Evolutionary conservation across 106 monocot genomes (phyloP).

Genomic region (Dendrobium nobile): DNA sequence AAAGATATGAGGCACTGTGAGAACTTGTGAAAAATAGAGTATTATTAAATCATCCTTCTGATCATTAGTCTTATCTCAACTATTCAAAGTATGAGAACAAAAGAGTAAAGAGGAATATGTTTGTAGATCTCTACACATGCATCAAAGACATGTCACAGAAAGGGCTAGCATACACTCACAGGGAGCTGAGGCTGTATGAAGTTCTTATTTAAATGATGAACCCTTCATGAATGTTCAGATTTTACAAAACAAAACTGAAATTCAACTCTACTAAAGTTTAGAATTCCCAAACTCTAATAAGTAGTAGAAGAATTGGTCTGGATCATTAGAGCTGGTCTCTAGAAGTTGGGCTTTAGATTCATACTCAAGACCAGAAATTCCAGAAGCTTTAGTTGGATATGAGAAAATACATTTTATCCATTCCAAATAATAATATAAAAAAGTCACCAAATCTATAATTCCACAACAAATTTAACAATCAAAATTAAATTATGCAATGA

Average conservation of each 20-base stretch:
- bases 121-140: neutral
- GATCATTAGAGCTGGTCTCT: no score
- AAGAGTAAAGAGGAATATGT: neutral
- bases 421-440: no score
- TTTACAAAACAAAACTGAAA: neutral
- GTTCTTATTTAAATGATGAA: constrained; percentile 57
- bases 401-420: no score
- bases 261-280: neutral
- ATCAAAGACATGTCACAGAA: neutral
- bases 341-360: no score
- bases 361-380: no score
- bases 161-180: constrained; percentile 49
- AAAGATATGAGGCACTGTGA: neutral
- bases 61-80: neutral
- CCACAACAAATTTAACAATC: no score
- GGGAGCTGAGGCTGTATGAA: constrained; percentile 46
- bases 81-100: neutral
- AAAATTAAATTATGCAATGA: no score
- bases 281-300: neutral
- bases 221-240: constrained; percentile 56
- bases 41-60: neutral
- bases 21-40: neutral
- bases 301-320: neutral
- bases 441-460: no score
- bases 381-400: no score